Conservation (phyloP, 2,329 filamentous ascomycete species). For the Purpureocillium lavendulum region DNA sequence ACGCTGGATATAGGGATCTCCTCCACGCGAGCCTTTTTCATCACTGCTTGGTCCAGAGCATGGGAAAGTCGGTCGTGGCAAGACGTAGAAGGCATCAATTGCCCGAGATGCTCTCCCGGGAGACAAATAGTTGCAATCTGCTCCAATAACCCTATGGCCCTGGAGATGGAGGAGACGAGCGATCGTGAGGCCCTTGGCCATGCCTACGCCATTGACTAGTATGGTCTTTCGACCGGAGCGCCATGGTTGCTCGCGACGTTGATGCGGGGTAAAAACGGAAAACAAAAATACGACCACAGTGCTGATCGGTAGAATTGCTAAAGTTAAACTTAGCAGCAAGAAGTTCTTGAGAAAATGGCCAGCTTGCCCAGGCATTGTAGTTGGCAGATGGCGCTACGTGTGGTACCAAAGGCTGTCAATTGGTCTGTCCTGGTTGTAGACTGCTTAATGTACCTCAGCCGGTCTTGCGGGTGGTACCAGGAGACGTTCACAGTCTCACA, state of each 20-base stretch:
- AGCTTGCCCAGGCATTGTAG: constrained; percentile 1
- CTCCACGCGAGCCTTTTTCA: no score
- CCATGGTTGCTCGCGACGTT: background rate
- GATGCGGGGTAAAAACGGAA: no score
- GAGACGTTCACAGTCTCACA: no score
- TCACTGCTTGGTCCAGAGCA: no score
- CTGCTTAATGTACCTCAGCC: no score
- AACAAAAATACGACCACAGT: constrained; percentile 31
- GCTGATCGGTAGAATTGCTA: constrained; percentile 39
- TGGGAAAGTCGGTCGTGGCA: constrained; percentile 17
- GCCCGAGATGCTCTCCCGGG: constrained; percentile 51
- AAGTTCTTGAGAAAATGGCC: constrained; percentile 15
- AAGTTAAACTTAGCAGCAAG: constrained; percentile 15
- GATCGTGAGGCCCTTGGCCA: constrained; percentile 60
- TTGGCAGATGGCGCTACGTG: no score
- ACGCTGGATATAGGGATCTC: constrained; percentile 42
- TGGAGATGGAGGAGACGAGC: constrained; percentile 56
- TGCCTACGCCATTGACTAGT: constrained; percentile 65
- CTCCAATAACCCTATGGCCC: constrained; percentile 64
- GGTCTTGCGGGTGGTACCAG: no score
- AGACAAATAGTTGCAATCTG: constrained; percentile 49
- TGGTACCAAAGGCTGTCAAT: no score
- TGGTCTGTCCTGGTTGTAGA: no score
- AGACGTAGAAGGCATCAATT: constrained; percentile 43
- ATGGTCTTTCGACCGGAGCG: constrained; percentile 33